Conservation (phyloP, 1,139 yeast genomes). For the Blastobotrys capitulatus region DNA sequence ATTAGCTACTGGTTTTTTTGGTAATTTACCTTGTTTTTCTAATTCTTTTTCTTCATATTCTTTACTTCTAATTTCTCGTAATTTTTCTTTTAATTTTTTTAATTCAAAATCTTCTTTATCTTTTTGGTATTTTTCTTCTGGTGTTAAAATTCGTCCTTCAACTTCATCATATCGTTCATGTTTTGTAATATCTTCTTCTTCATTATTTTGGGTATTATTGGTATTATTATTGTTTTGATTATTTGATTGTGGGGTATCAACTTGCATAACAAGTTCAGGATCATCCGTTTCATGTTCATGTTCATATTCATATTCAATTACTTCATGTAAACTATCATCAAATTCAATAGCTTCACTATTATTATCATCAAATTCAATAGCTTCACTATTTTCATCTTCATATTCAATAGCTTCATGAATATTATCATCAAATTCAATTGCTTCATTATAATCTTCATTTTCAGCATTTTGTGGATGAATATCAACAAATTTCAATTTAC, state of each 20-base stretch:
- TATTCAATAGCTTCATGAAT: not conserved
- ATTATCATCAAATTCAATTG: not conserved
- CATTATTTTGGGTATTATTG: too few species aligned
- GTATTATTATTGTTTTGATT: not conserved
- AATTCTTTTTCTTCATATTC: not conserved
- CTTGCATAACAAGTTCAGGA: not conserved
- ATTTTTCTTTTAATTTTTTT: not conserved
- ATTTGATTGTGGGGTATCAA: not conserved
- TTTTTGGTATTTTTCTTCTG: not conserved
- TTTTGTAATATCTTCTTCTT: too few species aligned
- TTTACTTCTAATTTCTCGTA: conserved; percentile 1
- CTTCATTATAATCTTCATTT: not conserved
- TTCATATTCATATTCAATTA: not conserved
- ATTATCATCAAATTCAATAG: not conserved
- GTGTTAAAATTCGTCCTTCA: not conserved
- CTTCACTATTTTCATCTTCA: not conserved
- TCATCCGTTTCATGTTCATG: not conserved
- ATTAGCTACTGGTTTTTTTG: not conserved
- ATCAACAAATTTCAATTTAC: not conserved
- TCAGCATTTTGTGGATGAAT: not conserved
- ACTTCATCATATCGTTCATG: not conserved
- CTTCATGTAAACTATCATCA: not conserved
- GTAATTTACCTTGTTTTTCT: not conserved
- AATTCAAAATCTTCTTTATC: conserved; percentile 1
- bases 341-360: not conserved